Conservation (phyloP, 495 filamentous ascomycete species). For the Cryomyces minteri region DNA sequence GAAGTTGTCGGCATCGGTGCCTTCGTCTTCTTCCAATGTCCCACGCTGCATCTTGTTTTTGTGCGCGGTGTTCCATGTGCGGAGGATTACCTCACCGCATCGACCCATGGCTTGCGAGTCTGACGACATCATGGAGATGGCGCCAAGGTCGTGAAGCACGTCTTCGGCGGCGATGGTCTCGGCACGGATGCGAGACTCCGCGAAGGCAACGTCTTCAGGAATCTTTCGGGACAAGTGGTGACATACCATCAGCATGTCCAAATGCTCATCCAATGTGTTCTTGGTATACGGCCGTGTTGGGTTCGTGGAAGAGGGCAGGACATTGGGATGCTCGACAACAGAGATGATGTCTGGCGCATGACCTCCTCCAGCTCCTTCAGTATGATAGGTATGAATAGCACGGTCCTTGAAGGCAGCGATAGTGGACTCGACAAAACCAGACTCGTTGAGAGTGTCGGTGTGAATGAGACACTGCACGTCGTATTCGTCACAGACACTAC, state of each 20-base stretch:
- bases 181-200: slow-evolving; percentile 82
- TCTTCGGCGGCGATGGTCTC: slow-evolving; percentile 98
- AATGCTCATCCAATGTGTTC: slow-evolving; percentile 92
- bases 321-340: slow-evolving; percentile 83
- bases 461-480: slow-evolving; percentile 95
- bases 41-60: slow-evolving; percentile 93
- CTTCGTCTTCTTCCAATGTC: slow-evolving; percentile 54
- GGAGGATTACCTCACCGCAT: slow-evolving; percentile 82
- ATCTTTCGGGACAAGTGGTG: slow-evolving; percentile 87
- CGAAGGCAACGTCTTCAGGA: slow-evolving; percentile 90
- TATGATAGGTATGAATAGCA: slow-evolving; percentile 96
- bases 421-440: slow-evolving; percentile 89
- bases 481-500: slow-evolving; percentile 62
- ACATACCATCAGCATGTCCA: slow-evolving; percentile 99
- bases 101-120: slow-evolving; percentile 98
- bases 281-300: slow-evolving; percentile 81
- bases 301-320: slow-evolving; percentile 83
- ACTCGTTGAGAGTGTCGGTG: slow-evolving; percentile 95
- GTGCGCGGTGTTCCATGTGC: slow-evolving; percentile 96
- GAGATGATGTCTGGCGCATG: slow-evolving; percentile 95
- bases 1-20: slow-evolving; percentile 76
- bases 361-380: slow-evolving; percentile 89
- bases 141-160: slow-evolving; percentile 87
- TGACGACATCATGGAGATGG: slow-evolving; percentile 95
- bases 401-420: slow-evolving; percentile 73